These are phyloP conservation scores for Acer yangbiense DNA, from an alignment of 345 rosid genomes.

Conservation along the genomic window DNA sequence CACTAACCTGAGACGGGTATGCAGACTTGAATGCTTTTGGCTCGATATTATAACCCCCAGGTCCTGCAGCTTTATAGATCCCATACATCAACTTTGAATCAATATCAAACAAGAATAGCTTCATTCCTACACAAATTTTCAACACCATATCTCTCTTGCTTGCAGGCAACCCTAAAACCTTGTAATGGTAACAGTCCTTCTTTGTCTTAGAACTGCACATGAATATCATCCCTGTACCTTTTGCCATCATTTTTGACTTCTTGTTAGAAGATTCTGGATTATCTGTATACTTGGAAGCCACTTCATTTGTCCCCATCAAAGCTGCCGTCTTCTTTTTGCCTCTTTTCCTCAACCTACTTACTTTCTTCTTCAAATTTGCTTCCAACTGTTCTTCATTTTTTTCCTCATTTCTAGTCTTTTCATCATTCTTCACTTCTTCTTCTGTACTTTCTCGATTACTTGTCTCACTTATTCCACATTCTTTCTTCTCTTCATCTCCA, in stretches of 20 bases:
- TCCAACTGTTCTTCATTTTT: constrained; percentile 14
- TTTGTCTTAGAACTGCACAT: constrained; percentile 40
- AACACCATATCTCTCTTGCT: constrained; percentile 30
- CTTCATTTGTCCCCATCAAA: constrained; percentile 10
- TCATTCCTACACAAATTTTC: constrained; percentile 32
- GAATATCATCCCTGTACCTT: constrained; percentile 33
- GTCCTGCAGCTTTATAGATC: constrained; percentile 34
- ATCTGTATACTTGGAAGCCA: constrained; percentile 1
- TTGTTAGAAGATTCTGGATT: constrained; percentile 18
- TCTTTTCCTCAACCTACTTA: constrained; percentile 3
- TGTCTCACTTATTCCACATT: neutral
- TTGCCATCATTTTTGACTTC: neutral
- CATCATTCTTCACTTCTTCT: constrained; percentile 2
- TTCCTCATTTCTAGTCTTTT: constrained; percentile 3
- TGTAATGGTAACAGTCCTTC: constrained; percentile 31
- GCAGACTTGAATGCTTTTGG: constrained; percentile 34
- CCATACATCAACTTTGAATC: constrained; percentile 35
- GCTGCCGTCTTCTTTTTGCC: constrained; percentile 8
- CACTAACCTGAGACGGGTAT: constrained; percentile 38
- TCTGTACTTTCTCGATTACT: neutral
- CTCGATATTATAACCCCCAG: constrained; percentile 37
- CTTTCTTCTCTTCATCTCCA: constrained; percentile 7
- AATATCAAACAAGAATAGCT: constrained; percentile 33
- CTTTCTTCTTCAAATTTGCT: constrained; percentile 12
- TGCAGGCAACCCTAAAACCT: constrained; percentile 38